Evolutionary conservation across 768 basidiomycete species (phyloP).

Genomic region (Mycena vulgaris): DNA sequence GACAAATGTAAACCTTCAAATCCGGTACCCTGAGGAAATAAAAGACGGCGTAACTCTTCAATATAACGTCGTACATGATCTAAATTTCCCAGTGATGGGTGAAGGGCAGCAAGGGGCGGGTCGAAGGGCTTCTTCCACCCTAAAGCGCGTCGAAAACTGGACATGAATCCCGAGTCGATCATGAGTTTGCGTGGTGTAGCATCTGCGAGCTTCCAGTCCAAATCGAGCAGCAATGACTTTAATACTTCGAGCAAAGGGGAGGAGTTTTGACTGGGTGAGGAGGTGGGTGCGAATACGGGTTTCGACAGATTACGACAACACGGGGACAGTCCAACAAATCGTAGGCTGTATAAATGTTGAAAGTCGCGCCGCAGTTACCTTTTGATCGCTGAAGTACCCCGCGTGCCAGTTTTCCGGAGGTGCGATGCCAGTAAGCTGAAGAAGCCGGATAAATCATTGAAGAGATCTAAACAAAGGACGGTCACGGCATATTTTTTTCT

Average conservation of each 20-base stretch:
- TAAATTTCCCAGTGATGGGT: no score
- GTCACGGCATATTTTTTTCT: slow-evolving; percentile 40
- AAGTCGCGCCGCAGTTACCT: slow-evolving; percentile 4
- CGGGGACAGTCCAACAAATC: neutral
- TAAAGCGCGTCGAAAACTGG: slow-evolving; percentile 29
- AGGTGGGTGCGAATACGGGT: slow-evolving; percentile 7
- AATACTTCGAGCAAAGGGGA: slow-evolving; percentile 33
- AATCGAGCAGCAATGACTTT: slow-evolving; percentile 23
- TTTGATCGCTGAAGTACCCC: slow-evolving; percentile 23
- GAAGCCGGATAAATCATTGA: neutral
- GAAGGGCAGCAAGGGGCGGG: no score
- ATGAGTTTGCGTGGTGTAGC: slow-evolving; percentile 46
- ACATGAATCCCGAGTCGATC: slow-evolving; percentile 43
- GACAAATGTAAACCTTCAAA: slow-evolving; percentile 38
- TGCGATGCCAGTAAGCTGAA: slow-evolving; percentile 41
- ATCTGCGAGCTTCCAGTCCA: slow-evolving; percentile 47
- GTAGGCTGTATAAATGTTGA: slow-evolving; percentile 21
- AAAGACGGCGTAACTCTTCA: slow-evolving; percentile 31
- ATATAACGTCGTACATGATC: slow-evolving; percentile 44
- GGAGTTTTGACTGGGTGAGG: slow-evolving; percentile 25
- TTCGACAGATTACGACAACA: slow-evolving; percentile 4
- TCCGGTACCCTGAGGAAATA: slow-evolving; percentile 43
- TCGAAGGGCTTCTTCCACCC: slow-evolving; percentile 38
- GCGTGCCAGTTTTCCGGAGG: slow-evolving; percentile 31
- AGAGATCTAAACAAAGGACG: neutral